Percentiles rank a stretch among this genome's conserved stretches.
Evolutionary conservation across 2,329 filamentous ascomycete species (phyloP).

Genomic region (Rhytidhysteron rufulum): DNA sequence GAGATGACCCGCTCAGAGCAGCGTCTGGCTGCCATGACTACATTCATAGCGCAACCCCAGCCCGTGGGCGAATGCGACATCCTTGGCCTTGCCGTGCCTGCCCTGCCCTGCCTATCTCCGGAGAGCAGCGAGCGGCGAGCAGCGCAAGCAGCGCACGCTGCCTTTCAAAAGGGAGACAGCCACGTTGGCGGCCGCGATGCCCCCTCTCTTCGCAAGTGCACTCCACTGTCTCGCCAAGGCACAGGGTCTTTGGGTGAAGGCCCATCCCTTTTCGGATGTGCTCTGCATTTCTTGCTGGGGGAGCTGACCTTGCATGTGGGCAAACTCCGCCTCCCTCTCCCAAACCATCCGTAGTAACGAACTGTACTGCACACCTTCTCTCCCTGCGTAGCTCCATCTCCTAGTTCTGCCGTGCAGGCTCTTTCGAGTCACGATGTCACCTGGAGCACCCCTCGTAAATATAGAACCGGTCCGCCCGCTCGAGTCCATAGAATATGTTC

Average conservation of each 20-base stretch:
- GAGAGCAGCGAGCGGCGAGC: not conserved
- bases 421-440: constrained; percentile 5
- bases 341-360: too few relatives aligned
- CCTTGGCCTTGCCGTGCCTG: not conserved
- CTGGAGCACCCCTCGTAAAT: constrained; percentile 1
- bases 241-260: constrained; percentile 1
- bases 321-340: constrained; percentile 2
- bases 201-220: constrained; percentile 8
- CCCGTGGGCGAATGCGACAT: not conserved
- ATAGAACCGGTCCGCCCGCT: not conserved
- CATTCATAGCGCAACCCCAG: not conserved
- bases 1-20: too few relatives aligned
- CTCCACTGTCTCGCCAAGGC: constrained; percentile 10
- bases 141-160: not conserved
- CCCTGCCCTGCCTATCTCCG: not conserved
- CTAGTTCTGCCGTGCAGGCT: not conserved
- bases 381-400: too few relatives aligned
- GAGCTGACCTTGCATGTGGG: constrained; percentile 12
- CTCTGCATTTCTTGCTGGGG: constrained; percentile 15
- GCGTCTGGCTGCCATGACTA: too few relatives aligned
- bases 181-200: constrained; percentile 11
- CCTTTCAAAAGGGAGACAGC: constrained; percentile 1
- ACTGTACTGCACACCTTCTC: too few relatives aligned
- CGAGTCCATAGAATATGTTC: too few relatives aligned
- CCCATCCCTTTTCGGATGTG: constrained; percentile 9